Percentiles rank a stretch among this genome's conserved stretches.
Conservation (phyloP, 495 filamentous ascomycete genomes). For the Aspergillus sclerotiicarbonarius region DNA sequence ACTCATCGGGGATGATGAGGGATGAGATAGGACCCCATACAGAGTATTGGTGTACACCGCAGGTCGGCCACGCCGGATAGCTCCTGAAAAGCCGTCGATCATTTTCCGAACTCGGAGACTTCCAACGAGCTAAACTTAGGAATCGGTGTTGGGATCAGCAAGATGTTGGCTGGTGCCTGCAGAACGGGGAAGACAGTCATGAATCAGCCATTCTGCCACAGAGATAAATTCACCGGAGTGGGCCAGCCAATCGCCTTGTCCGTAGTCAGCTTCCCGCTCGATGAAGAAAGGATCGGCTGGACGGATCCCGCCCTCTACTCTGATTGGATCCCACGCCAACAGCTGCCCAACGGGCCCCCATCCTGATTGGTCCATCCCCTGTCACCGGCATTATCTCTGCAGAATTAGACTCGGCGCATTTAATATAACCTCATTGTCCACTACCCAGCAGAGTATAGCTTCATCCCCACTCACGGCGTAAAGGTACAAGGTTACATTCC, state of each 20-base stretch:
- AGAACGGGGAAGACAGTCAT: too few relatives aligned
- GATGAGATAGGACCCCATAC: too few relatives aligned
- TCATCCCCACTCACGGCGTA: background rate
- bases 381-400: background rate
- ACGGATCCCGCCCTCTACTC: background rate
- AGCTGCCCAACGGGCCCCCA: background rate
- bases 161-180: background rate
- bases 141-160: too few relatives aligned
- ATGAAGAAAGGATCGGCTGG: background rate
- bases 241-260: background rate
- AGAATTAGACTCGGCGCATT: background rate
- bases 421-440: background rate
- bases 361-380: background rate
- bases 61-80: too few relatives aligned
- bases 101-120: too few relatives aligned
- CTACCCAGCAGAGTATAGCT: background rate
- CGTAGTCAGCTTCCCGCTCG: background rate
- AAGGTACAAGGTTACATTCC: background rate
- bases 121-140: too few relatives aligned
- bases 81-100: too few relatives aligned
- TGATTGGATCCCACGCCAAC: background rate
- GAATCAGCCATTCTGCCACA: too few relatives aligned
- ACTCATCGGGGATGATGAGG: too few relatives aligned
- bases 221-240: background rate
- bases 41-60: too few relatives aligned